Evolutionary conservation across 768 basidiomycete genomes (phyloP), one percentile per base, ranked within the genome.

Genomic region (Hortiboletus campestris): DNA sequence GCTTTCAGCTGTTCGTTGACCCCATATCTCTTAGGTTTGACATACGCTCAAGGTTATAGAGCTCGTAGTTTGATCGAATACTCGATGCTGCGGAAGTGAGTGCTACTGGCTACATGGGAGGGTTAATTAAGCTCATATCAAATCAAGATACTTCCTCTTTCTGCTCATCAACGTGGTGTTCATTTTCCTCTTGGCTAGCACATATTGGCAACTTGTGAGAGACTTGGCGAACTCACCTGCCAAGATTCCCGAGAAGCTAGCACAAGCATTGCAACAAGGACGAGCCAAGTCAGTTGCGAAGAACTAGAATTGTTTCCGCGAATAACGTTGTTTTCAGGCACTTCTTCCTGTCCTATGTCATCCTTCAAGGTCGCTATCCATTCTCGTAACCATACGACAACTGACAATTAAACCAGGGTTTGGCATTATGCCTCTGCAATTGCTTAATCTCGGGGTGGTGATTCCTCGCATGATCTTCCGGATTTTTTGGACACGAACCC

Each of bases 51-150:
- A 69, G 97, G 95, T 4, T 89, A 86, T 63, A 85, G 84, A 34
- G 94, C 96, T 4, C 78, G 94, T 29, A 96, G 94, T 66, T 89
- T 91, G 86, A 84, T 98, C 35, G 96, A 98, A 66, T 95, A 92
- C 63, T 93, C 93, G 0, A 73, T 98, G 43, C 72, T 99, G 69
- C 90, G 88, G 63, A 98, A 98, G 94, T 97, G 57, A 53, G 84
- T 73, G 46, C 3, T 36, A 20, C 9, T 10, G 19, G 20, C 22
- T 22, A 53, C 39, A 1, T 38, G 4, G 35, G 10, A 16, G 46
- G 31, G 14, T 32, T 20, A 14, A 16, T 41, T 14, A 48, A 53
- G n/a, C 60, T 66, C 31, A 63, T 53, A 25, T 50, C 43, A 22
- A 32, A 20, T 42, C 20, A 66, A 97, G 94, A 80, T 98, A 97